phyloP scores from a whole-genome alignment of 176 grass and related monocot genomes.

The Aegilops sharonensis region DNA sequence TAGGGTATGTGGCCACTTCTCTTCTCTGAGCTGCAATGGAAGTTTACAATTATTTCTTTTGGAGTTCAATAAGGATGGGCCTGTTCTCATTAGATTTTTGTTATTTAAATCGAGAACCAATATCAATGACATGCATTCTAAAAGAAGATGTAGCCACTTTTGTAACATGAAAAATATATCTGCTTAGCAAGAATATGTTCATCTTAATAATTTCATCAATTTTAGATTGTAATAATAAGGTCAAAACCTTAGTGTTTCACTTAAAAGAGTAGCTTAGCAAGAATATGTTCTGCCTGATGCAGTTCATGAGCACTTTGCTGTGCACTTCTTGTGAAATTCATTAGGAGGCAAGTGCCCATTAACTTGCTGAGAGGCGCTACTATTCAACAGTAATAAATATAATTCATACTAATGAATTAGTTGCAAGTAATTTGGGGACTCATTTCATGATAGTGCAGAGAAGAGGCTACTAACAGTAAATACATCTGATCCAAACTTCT shows the following conservation, averaged over 20 bases:
- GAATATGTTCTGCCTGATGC: not conserved
- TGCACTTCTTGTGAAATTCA: not conserved
- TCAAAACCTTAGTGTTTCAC: not conserved
- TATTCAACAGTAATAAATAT: conserved; percentile 2
- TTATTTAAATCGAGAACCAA: not conserved
- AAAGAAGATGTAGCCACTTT: not conserved
- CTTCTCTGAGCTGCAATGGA: conserved; percentile 62
- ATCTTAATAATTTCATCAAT: not conserved
- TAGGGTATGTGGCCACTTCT: conserved; percentile 90
- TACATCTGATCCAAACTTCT: not conserved
- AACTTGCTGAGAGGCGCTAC: not conserved
- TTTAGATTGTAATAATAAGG: not conserved
- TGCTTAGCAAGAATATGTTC: not conserved
- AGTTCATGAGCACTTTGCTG: not conserved
- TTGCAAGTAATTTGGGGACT: not conserved
- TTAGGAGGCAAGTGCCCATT: not conserved
- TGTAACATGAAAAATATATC: not conserved
- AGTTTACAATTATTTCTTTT: conserved; percentile 26
- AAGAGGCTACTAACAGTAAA: not conserved
- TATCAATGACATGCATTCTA: not conserved
- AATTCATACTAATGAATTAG: not conserved
- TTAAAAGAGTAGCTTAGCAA: not conserved
- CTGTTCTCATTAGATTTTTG: not conserved
- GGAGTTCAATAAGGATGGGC: not conserved
- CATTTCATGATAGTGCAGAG: conserved; percentile 29